Base-by-base conservation (phyloP, 352 stramenopile species). In the Elongisporangium senticosum region DNA sequence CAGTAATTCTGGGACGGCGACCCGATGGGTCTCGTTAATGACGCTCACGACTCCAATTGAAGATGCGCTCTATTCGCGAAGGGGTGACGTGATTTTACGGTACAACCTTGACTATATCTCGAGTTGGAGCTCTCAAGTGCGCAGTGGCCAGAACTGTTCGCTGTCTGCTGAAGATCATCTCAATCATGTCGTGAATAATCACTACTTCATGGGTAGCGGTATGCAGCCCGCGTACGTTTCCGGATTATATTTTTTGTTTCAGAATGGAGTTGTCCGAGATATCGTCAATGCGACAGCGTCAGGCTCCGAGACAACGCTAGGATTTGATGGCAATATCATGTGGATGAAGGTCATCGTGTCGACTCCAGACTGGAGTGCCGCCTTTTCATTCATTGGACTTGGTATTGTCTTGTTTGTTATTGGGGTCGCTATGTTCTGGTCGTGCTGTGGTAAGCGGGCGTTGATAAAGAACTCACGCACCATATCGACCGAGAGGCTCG, bases 241-340 rank as follows among this genome's bases (percentile, higher is more conserved):
- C 0, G 74, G 64, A 7, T 55, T 85, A 14, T 83, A 79, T 55
- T 79, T 84, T 55, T 61, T 85, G 2, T 83, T 87, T 51, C 77
- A 87, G 60, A 73, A 83, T 28, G 72, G 67, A 3, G 74, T 68
- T 6, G 43, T 81, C n/a, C 67, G 66, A 13, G 62, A 78, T 39
- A 43, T 43, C 33, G 13, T 17, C 0, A 43, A 43, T 4, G 10
- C 7, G 13, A 43, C 33, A 17, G 13, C 33, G 11, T 17, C 10
- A 17, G 33, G 33, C 8, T 43, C 33, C 33, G 33, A 14, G 8
- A 4, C 3, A 4, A 43, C 33, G 33, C 11, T 43, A 17, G 33
- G 10, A 43, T 43, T 43, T 43, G 33, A 43, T 43, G 11, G 33
- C 3, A 43, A 43, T 17, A 10, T 43, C 2, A 14, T 17, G 13